Evolutionary conservation across 192 early-diverging fungal genomes (phyloP).

Genomic region (Phycomyces nitens): DNA sequence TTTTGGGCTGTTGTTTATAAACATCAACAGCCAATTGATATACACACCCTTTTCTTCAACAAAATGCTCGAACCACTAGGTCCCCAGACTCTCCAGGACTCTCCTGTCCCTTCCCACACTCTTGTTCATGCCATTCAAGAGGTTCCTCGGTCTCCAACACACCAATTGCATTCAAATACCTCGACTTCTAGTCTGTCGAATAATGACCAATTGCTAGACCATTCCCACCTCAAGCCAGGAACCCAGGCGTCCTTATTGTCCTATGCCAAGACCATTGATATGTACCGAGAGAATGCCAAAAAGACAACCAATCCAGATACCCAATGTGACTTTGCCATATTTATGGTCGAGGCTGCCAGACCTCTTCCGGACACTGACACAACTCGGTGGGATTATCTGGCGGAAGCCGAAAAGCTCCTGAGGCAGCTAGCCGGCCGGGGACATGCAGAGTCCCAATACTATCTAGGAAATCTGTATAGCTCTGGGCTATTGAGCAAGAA

Average conservation of each 20-base stretch:
- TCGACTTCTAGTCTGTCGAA: neutral
- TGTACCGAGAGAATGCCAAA: constrained; percentile 62
- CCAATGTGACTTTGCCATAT: constrained; percentile 64
- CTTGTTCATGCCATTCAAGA: too few relatives aligned
- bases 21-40: too few relatives aligned
- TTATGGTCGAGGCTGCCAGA: constrained; percentile 54
- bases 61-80: too few relatives aligned
- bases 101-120: too few relatives aligned
- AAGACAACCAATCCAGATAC: constrained; percentile 54
- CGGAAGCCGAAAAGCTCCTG: constrained; percentile 61
- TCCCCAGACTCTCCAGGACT: too few relatives aligned
- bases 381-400: constrained; percentile 47
- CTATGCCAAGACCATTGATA: constrained; percentile 47
- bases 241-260: constrained; percentile 51
- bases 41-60: too few relatives aligned
- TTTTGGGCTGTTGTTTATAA: too few relatives aligned
- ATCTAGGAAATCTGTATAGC: constrained; percentile 63
- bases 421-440: constrained; percentile 52
- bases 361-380: constrained; percentile 39
- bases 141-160: too few relatives aligned
- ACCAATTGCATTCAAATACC: neutral
- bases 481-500: constrained; percentile 55
- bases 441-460: constrained; percentile 63
- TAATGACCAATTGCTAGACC: constrained; percentile 35
- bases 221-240: constrained; percentile 54